Evolutionary conservation across 176 grass and related monocot species (phyloP).

Genomic region (Carex pumila): DNA sequence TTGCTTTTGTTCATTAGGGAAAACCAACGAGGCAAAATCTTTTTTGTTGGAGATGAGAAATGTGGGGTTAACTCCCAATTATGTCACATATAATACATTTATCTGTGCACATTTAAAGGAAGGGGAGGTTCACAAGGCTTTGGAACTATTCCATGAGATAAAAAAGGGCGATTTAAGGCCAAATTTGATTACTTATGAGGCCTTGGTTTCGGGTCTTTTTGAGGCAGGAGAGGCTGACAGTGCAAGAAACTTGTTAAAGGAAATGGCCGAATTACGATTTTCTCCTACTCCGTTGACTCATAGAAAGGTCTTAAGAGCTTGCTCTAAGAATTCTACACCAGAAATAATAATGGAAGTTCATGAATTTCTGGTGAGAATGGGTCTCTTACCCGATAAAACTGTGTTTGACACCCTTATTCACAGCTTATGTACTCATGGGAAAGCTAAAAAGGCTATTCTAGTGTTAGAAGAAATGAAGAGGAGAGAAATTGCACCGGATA

Average conservation of each 20-base stretch:
- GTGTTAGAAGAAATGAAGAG: slow-evolving; percentile 65
- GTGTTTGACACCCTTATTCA: slow-evolving; percentile 68
- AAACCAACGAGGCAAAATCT: slow-evolving; percentile 49
- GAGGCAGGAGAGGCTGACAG: slow-evolving; percentile 31
- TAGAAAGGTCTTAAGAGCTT: slow-evolving; percentile 57
- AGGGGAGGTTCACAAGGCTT: slow-evolving; percentile 47
- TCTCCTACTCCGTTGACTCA: slow-evolving; percentile 43
- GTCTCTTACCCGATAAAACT: slow-evolving; percentile 41
- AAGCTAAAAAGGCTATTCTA: slow-evolving; percentile 53
- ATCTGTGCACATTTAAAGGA: slow-evolving; percentile 58
- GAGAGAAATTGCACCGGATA: slow-evolving; percentile 55
- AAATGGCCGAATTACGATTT: slow-evolving; percentile 44
- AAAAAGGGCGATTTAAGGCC: slow-evolving; percentile 47
- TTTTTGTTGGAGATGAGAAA: slow-evolving; percentile 66
- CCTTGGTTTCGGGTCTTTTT: slow-evolving; percentile 44
- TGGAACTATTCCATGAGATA: slow-evolving; percentile 54
- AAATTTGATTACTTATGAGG: slow-evolving; percentile 74
- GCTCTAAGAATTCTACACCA: slow-evolving; percentile 36
- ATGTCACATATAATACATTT: slow-evolving; percentile 82
- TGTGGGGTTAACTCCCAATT: slow-evolving; percentile 61
- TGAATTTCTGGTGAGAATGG: slow-evolving; percentile 45
- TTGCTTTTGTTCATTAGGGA: slow-evolving; percentile 66
- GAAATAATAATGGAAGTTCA: slow-evolving; percentile 60
- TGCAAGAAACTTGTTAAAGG: slow-evolving; percentile 54
- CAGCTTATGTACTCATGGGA: slow-evolving; percentile 60